Percentiles rank a stretch among this genome's conserved stretches.
These are phyloP conservation scores for Hortaea werneckii DNA, from an alignment of 2,329 filamentous ascomycete genomes.

Conservation along the genomic window DNA sequence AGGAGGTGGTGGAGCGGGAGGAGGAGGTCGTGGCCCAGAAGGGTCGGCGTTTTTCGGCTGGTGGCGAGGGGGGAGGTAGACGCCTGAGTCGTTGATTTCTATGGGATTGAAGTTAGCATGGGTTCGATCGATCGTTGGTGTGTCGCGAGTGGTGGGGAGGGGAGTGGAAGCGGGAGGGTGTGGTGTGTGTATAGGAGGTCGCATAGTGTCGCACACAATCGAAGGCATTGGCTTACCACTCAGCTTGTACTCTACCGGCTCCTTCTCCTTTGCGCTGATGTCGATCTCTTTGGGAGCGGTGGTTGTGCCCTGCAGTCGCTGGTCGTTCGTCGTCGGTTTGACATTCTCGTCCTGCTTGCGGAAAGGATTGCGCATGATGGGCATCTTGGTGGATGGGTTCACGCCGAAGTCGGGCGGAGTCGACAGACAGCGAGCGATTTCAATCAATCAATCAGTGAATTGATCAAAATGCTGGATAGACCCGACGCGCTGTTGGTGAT, in stretches of 20 bases:
- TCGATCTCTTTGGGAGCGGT: slow-evolving; percentile 30
- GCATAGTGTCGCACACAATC: background rate
- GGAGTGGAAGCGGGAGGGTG: background rate
- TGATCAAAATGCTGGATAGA: too few species aligned
- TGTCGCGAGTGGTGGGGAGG: too few species aligned
- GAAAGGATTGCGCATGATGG: slow-evolving; percentile 31
- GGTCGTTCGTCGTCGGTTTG: slow-evolving; percentile 12
- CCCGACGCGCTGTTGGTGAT: too few species aligned
- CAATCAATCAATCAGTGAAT: too few species aligned
- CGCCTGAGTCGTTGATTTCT: slow-evolving; percentile 89
- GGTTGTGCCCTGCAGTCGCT: slow-evolving; percentile 5
- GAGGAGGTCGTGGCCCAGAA: slow-evolving; percentile 44
- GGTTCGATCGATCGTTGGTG: too few species aligned
- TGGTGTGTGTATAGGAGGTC: too few species aligned
- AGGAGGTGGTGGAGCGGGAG: slow-evolving; percentile 40
- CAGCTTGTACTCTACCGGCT: slow-evolving; percentile 42
- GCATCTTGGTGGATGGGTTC: slow-evolving; percentile 17
- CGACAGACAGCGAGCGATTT: too few species aligned
- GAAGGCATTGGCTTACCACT: slow-evolving; percentile 30
- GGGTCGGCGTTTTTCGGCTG: slow-evolving; percentile 64
- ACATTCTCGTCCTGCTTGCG: slow-evolving; percentile 28
- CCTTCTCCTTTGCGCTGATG: slow-evolving; percentile 25
- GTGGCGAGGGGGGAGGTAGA: slow-evolving; percentile 93
- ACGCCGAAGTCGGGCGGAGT: too few species aligned
- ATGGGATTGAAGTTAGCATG: slow-evolving; percentile 28